Evolutionary conservation across 371 early-diverging fungal species (phyloP), one percentile per base, ranked within the genome.

Genomic region (Nosema muscidifuracis): DNA sequence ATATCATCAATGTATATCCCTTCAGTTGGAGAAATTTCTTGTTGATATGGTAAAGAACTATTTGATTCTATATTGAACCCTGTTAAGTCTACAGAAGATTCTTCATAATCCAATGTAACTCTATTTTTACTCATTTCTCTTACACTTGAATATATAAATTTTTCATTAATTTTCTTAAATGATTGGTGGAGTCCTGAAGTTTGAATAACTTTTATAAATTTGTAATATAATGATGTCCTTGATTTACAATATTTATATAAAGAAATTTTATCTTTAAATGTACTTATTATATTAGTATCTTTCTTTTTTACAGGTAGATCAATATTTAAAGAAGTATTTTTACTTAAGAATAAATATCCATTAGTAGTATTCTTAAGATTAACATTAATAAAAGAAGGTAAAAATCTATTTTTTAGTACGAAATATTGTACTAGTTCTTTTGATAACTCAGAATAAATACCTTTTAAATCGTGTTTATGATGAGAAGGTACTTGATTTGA

Each of bases 151-250:
- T 53, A 53, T 3, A 18, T 20, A 18, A 34, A 31, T 24, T 34
- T 36, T n/a, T 60, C 60, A 9, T 30, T 20, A 12, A 53, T 26
- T 53, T 53, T 53, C 16, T 28, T 53, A 60, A 34, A 60, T 18
- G 34, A 34, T 60, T 34, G 60, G 18, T 60, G 60, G 9, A 60
- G 3, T 13, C 38, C 40, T 18, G 31, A 3, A 34, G 36, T 3
- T 12, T 60, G 31, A 18, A 2, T 18, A 12, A 10, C 9, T 60
- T 60, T 60, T 9, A 6, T 60, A 60, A 34, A 34, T 34, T 60
- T 60, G 18, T 60, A 34, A 36, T 13, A 34, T 4, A 34, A 34
- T 18, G 36, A 60, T 34, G 15, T 34, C 34, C 2, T 34, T 13
- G 31, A 34, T 36, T 31, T 36, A 26, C 60, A 60, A 34, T 60